A percentile compares a stretch with the other conserved stretches of the same genome.
phyloP scores from a whole-genome alignment of 306 rosid species.

The Prunus mira region DNA sequence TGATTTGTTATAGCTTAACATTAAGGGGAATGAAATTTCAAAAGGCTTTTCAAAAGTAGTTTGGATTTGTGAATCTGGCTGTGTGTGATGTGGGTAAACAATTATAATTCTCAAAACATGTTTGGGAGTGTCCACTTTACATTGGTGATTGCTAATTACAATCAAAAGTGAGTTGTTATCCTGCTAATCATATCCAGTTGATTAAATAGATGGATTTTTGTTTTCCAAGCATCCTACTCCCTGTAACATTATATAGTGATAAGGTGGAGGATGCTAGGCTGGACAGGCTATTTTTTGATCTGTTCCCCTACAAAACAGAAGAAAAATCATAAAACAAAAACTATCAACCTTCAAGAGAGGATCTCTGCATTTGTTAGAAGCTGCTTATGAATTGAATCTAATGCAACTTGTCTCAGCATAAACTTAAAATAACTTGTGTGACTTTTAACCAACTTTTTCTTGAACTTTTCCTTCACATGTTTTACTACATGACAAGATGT shows the following conservation, averaged over 20 bases:
- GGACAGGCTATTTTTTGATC: background rate
- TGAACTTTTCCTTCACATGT: background rate
- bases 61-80: background rate
- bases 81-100: background rate
- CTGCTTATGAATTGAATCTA: background rate
- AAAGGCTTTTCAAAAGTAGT: background rate
- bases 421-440: background rate
- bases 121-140: background rate
- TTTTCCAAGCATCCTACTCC: background rate
- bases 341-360: background rate
- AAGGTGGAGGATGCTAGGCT: background rate
- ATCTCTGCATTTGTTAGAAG: background rate
- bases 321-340: background rate
- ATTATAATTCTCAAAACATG: background rate
- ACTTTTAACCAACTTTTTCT: background rate
- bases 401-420: background rate
- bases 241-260: background rate
- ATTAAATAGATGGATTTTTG: background rate
- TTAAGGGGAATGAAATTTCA: background rate
- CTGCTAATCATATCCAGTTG: background rate
- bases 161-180: background rate
- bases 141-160: background rate
- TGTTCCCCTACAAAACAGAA: background rate
- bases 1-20: background rate
- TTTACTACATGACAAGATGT: background rate